A percentile compares a stretch with the other conserved stretches of the same genome.
phyloP scores from a whole-genome alignment of 768 basidiomycete genomes.

The Rhodosporidiobolus odoratus region DNA sequence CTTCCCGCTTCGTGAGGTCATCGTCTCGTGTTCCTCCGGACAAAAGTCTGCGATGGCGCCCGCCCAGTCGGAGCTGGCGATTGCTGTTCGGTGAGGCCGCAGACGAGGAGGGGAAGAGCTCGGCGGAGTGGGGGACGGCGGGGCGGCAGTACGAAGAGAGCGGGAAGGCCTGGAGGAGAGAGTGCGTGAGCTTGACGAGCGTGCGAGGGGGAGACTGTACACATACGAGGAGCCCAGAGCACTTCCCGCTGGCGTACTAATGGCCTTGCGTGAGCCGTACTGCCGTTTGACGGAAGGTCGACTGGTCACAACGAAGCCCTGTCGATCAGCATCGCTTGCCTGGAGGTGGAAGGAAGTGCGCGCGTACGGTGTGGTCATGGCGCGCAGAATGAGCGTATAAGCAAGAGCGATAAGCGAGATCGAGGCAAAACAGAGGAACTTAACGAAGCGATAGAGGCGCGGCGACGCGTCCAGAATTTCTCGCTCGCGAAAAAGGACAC shows the following conservation, averaged over 20 bases:
- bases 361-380: neutral
- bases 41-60: neutral
- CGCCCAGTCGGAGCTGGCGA: neutral
- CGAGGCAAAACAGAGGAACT: neutral
- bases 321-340: neutral
- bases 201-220: neutral
- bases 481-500: neutral
- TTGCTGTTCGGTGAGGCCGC: neutral
- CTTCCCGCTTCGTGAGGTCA: neutral
- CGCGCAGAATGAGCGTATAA: neutral
- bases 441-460: neutral
- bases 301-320: neutral
- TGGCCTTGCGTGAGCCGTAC: slow-evolving; percentile 32
- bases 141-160: neutral
- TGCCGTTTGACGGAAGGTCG: slow-evolving; percentile 31
- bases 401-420: neutral
- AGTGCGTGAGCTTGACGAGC: neutral
- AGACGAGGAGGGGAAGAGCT: neutral
- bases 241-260: too few species aligned
- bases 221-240: neutral
- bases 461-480: neutral
- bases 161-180: neutral
- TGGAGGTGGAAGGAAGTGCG: neutral
- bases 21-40: neutral
- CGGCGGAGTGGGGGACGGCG: neutral